Percentiles rank a stretch among this genome's conserved stretches.
These are phyloP conservation scores for Ogataea ganodermae DNA, from an alignment of 805 yeast species.

Conservation along the genomic window DNA sequence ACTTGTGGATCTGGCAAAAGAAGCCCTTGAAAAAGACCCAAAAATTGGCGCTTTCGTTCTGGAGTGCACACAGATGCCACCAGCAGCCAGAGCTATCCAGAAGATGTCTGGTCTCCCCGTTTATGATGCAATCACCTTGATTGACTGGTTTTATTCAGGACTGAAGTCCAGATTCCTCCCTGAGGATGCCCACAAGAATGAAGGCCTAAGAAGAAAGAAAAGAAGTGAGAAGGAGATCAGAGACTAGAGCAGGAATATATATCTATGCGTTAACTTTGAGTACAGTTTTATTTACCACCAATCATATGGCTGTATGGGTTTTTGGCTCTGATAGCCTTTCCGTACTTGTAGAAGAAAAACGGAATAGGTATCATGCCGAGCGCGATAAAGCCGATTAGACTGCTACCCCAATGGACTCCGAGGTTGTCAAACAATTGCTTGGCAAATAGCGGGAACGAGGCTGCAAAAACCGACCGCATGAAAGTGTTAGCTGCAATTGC, in stretches of 20 bases:
- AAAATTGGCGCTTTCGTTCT: conserved; percentile 5
- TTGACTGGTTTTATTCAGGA: conserved; percentile 4
- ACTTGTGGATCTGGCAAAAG: conserved; percentile 1
- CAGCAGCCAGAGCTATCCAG: conserved; percentile 1
- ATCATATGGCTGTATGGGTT: conserved; percentile 35
- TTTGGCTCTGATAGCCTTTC: conserved; percentile 39
- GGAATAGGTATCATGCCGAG: conserved; percentile 66
- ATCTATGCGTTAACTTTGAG: neutral
- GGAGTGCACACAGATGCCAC: conserved; percentile 5
- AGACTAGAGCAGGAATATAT: neutral
- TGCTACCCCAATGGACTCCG: conserved; percentile 73
- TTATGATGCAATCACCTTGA: conserved; percentile 3
- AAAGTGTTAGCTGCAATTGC: conserved; percentile 47
- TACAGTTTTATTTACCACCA: neutral
- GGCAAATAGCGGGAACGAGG: conserved; percentile 66
- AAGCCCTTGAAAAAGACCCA: neutral
- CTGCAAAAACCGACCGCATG: conserved; percentile 62
- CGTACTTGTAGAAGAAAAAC: conserved; percentile 53
- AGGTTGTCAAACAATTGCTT: conserved; percentile 52
- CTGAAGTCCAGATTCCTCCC: neutral
- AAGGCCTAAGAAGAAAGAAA: neutral
- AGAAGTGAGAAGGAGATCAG: conserved; percentile 4
- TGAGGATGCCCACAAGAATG: neutral
- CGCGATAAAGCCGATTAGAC: conserved; percentile 60
- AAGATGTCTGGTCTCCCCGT: conserved; percentile 3